Evolutionary conservation across 176 grass and related monocot genomes (phyloP).

Genomic region (Carex pumila): DNA sequence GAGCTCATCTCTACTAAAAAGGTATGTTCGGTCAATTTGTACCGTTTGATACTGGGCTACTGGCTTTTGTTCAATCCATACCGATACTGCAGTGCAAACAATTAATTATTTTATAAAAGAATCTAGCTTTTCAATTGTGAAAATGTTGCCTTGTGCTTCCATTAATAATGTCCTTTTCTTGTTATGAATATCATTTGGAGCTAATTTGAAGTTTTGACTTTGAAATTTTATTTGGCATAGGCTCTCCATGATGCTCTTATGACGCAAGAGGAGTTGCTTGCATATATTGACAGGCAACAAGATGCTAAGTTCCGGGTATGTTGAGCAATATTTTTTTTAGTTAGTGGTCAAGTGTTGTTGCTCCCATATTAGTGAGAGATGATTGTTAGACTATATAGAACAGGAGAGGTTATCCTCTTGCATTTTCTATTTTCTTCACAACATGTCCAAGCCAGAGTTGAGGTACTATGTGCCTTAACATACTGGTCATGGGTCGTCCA

Average conservation of each 20-base stretch:
- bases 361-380: neutral
- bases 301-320: constrained; percentile 47
- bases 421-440: neutral
- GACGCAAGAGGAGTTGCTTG: constrained; percentile 79
- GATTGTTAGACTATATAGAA: neutral
- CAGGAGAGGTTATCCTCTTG: neutral
- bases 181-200: neutral
- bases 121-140: neutral
- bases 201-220: constrained; percentile 9
- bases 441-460: neutral
- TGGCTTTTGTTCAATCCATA: neutral
- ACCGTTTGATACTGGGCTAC: neutral
- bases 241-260: constrained; percentile 60
- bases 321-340: constrained; percentile 1
- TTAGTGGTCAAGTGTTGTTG: neutral
- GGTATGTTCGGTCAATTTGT: constrained; percentile 19
- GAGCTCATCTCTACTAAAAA: constrained; percentile 92
- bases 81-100: neutral
- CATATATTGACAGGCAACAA: constrained; percentile 59
- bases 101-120: neutral
- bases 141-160: neutral
- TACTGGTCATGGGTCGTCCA: neutral
- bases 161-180: neutral
- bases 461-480: neutral
- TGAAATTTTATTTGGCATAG: constrained; percentile 27